These are phyloP conservation scores for Solanum chaucha DNA, from an alignment of 257 asterid species.

Conservation along the genomic window DNA sequence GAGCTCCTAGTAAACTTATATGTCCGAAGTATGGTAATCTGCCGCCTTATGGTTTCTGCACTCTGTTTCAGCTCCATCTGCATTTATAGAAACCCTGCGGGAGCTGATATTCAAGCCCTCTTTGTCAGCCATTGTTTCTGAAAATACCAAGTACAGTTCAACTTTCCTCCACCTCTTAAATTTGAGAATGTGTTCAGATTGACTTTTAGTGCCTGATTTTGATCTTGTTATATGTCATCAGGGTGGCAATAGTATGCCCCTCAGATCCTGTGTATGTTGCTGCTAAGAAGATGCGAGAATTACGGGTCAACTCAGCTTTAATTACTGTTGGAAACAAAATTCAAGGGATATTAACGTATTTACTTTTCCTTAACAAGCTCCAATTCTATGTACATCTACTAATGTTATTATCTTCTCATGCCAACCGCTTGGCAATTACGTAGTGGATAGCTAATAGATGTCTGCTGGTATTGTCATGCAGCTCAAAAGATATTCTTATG, in stretches of 20 bases:
- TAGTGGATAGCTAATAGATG: constrained; percentile 7
- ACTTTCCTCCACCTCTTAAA: constrained; percentile 1
- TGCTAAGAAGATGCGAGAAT: constrained; percentile 85
- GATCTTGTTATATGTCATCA: constrained; percentile 19
- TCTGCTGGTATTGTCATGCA: constrained; percentile 29
- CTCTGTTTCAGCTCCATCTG: constrained; percentile 63
- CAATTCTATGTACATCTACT: neutral
- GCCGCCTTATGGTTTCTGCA: neutral
- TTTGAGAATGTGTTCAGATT: neutral
- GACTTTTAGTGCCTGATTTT: constrained; percentile 6
- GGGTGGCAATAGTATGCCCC: constrained; percentile 65
- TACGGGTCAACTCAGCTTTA: constrained; percentile 71
- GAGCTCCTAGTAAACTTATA: neutral
- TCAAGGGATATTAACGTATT: constrained; percentile 91
- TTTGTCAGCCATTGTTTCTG: constrained; percentile 67
- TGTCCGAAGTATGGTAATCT: neutral
- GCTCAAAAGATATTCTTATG: constrained; percentile 85
- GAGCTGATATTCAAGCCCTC: constrained; percentile 95
- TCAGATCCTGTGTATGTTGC: constrained; percentile 83
- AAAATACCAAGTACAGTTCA: constrained; percentile 45
- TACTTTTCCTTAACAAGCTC: constrained; percentile 7
- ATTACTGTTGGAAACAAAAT: constrained; percentile 54
- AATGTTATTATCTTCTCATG: neutral
- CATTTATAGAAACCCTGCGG: constrained; percentile 76
- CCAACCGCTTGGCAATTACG: neutral